These are phyloP conservation scores for Dianthus caryophyllus DNA, from an alignment of 148 eudicot species.

Conservation along the genomic window DNA sequence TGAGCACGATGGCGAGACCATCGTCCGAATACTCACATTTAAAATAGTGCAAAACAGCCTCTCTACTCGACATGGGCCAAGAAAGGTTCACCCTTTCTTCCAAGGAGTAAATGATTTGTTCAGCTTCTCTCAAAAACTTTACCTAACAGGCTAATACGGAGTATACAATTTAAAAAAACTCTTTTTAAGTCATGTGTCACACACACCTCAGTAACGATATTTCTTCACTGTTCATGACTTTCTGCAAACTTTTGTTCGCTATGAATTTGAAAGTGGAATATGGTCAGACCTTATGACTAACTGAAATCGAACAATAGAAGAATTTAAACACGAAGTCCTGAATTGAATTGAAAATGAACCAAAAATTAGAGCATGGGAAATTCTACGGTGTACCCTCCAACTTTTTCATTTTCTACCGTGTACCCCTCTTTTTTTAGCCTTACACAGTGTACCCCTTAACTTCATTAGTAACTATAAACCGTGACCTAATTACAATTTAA, in stretches of 20 bases:
- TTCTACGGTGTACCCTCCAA: too few species aligned
- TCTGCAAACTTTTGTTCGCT: constrained; percentile 53
- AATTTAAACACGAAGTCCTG: too few species aligned
- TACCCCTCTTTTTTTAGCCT: too few species aligned
- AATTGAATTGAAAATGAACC: too few species aligned
- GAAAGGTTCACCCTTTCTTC: constrained; percentile 93
- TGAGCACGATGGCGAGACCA: constrained; percentile 62
- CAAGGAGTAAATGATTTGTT: constrained; percentile 43
- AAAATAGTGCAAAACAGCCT: constrained; percentile 68
- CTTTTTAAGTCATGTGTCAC: constrained; percentile 19
- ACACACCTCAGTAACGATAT: constrained; percentile 83
- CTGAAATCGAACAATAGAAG: too few species aligned
- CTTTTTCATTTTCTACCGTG: too few species aligned
- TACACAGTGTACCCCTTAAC: too few species aligned
- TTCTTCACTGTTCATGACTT: constrained; percentile 69
- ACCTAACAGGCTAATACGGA: too few species aligned
- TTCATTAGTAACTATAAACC: too few species aligned
- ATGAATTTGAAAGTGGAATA: constrained; percentile 69
- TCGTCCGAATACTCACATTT: constrained; percentile 74
- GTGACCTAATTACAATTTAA: too few species aligned
- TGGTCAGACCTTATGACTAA: too few species aligned
- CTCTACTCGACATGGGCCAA: constrained; percentile 89
- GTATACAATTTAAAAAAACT: background rate
- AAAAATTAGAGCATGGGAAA: too few species aligned
- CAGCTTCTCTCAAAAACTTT: constrained; percentile 21